A percentile compares a stretch with the other conserved stretches of the same genome.
phyloP scores from a whole-genome alignment of 2,329 filamentous ascomycete genomes.

The Exophiala alcalophila region DNA sequence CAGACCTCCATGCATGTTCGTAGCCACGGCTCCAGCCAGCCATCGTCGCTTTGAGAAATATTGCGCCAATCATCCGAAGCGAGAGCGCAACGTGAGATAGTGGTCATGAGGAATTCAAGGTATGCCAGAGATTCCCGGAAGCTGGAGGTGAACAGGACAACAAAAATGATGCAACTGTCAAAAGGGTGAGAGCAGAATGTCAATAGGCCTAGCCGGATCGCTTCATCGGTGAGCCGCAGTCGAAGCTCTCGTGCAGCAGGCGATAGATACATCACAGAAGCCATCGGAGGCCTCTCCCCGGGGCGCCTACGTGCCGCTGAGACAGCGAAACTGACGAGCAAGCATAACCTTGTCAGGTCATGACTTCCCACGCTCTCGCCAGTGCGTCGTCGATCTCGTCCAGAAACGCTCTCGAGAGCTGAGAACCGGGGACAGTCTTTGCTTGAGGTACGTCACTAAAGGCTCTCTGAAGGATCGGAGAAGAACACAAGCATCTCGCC shows the following conservation, averaged over 20 bases:
- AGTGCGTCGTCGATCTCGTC: background rate
- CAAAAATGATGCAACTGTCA: background rate
- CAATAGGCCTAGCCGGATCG: background rate
- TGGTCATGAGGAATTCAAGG: background rate
- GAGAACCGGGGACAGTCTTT: background rate
- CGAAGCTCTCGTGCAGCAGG: background rate
- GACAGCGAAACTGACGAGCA: background rate
- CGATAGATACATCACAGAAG: slow-evolving; percentile 2
- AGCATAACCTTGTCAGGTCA: background rate
- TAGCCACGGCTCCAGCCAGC: background rate
- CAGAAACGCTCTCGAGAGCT: background rate
- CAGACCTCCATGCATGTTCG: background rate
- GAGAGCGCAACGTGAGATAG: background rate
- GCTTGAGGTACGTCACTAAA: background rate
- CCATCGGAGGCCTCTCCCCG: background rate
- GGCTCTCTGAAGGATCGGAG: too few relatives aligned
- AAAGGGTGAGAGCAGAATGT: background rate
- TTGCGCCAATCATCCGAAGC: background rate
- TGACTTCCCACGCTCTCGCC: background rate
- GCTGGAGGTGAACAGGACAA: background rate
- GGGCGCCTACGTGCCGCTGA: background rate
- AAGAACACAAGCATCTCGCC: too few relatives aligned
- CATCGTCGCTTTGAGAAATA: background rate
- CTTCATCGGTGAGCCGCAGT: background rate
- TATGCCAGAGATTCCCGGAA: background rate